Evolutionary conservation across 2,329 filamentous ascomycete genomes (phyloP).

Genomic region (Tolypocladium ovalisporum): DNA sequence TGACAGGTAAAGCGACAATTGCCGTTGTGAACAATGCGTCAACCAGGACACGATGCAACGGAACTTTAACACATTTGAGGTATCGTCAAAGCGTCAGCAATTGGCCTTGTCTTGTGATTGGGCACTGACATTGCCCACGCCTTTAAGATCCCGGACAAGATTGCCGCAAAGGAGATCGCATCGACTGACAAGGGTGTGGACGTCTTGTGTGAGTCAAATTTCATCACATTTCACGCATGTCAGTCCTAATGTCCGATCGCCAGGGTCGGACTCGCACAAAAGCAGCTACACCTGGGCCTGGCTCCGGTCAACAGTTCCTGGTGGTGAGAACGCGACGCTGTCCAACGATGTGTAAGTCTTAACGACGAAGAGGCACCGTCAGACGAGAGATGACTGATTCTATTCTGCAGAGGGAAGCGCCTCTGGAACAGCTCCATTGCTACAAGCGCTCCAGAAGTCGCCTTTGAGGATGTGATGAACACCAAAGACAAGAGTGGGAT

Average conservation of each 20-base stretch:
- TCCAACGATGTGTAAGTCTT: conserved; percentile 3
- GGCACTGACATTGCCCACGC: neutral
- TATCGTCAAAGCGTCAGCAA: conserved; percentile 4
- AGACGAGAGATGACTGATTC: neutral
- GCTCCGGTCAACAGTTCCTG: conserved; percentile 13
- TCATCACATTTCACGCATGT: neutral
- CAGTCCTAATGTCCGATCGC: neutral
- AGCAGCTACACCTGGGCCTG: conserved; percentile 56
- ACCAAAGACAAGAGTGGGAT: conserved; percentile 37
- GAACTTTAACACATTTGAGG: conserved; percentile 29
- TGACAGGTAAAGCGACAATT: conserved; percentile 25
- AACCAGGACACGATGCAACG: conserved; percentile 31
- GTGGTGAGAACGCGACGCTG: conserved; percentile 24
- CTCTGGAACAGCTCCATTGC: conserved; percentile 21
- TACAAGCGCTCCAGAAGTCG: conserved; percentile 43
- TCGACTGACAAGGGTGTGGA: conserved; percentile 18
- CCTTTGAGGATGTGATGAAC: conserved; percentile 50
- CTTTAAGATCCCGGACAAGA: conserved; percentile 18
- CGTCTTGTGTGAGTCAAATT: conserved; percentile 19
- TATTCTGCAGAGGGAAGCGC: neutral
- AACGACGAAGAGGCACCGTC: neutral
- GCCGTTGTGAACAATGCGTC: conserved; percentile 28
- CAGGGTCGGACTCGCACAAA: conserved; percentile 61
- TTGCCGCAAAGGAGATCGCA: conserved; percentile 16
- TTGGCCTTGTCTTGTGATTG: neutral